Percentiles rank a stretch among this genome's conserved stretches.
Conservation (phyloP, 2,329 filamentous ascomycete genomes). For the Diaporthe caulivora region DNA sequence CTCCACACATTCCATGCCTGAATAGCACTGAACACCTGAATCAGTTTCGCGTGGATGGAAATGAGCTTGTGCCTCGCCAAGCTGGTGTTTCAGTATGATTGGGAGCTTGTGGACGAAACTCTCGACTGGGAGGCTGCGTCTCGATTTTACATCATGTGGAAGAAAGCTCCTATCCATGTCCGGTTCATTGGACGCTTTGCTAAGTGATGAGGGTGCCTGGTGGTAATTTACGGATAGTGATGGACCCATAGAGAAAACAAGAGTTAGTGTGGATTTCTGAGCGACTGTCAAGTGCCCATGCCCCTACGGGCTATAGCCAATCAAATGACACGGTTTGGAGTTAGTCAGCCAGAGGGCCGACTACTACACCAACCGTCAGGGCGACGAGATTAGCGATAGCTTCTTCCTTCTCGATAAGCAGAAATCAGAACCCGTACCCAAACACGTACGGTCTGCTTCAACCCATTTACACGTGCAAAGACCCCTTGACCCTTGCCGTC, state of each 20-base stretch:
- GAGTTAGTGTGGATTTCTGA: too few relatives aligned
- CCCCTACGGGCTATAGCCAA: too few relatives aligned
- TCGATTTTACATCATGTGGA: neutral
- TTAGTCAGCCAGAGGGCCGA: too few relatives aligned
- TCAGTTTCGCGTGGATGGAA: constrained; percentile 10
- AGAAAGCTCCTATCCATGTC: neutral
- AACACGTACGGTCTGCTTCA: too few relatives aligned
- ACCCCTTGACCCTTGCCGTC: too few relatives aligned
- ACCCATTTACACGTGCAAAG: too few relatives aligned
- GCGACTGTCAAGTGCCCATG: too few relatives aligned
- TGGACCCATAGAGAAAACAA: neutral
- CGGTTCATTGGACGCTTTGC: neutral
- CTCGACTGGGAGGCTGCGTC: constrained; percentile 13
- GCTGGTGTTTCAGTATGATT: constrained; percentile 4
- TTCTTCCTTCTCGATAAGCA: too few relatives aligned
- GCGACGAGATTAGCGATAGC: too few relatives aligned
- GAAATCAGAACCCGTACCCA: too few relatives aligned
- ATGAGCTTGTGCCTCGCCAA: constrained; percentile 3
- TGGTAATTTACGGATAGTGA: neutral
- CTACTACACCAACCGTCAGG: too few relatives aligned
- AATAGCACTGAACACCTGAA: neutral
- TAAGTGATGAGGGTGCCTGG: neutral
- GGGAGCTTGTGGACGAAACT: neutral
- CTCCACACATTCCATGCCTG: fast-evolving
- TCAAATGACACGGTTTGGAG: too few relatives aligned